phyloP scores from a whole-genome alignment of 805 yeast genomes.

The Kodamaea fukazawae region DNA sequence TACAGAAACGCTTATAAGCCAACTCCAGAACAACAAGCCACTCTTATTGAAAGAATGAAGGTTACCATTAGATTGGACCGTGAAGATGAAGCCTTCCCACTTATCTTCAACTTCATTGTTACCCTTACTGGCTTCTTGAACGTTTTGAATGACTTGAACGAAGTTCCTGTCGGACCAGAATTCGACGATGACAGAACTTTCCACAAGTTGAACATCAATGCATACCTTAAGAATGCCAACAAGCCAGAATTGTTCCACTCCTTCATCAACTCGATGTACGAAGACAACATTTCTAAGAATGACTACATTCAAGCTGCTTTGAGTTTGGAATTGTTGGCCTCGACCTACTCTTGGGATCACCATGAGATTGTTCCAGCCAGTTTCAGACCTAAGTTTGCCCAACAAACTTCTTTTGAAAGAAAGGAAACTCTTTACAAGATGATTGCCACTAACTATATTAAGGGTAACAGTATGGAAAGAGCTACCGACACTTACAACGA shows the following conservation, averaged over 20 bases:
- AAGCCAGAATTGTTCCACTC: constrained; percentile 77
- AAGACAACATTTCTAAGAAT: constrained; percentile 54
- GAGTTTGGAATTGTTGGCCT: constrained; percentile 72
- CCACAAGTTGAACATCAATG: constrained; percentile 71
- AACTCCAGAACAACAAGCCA: constrained; percentile 48
- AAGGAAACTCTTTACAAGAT: constrained; percentile 68
- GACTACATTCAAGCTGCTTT: constrained; percentile 82
- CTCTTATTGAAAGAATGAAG: constrained; percentile 51
- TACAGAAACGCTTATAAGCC: constrained; percentile 58
- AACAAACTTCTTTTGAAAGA: constrained; percentile 76
- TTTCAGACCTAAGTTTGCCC: constrained; percentile 69
- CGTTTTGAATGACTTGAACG: constrained; percentile 61
- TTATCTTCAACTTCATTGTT: constrained; percentile 49
- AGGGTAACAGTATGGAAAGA: constrained; percentile 73
- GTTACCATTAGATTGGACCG: constrained; percentile 51
- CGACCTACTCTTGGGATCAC: constrained; percentile 72
- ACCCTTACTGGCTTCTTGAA: constrained; percentile 60
- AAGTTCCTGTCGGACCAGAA: constrained; percentile 77
- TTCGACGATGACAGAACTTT: constrained; percentile 85
- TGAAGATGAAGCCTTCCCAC: constrained; percentile 60
- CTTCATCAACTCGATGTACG: constrained; percentile 73
- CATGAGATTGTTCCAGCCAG: constrained; percentile 54
- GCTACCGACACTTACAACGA: constrained; percentile 79
- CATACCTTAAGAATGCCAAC: constrained; percentile 72
- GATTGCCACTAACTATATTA: constrained; percentile 66